Percentiles rank a stretch among this genome's conserved stretches.
Evolutionary conservation across 2,329 filamentous ascomycete species (phyloP).

Genomic region (Diaporthe ilicicola): DNA sequence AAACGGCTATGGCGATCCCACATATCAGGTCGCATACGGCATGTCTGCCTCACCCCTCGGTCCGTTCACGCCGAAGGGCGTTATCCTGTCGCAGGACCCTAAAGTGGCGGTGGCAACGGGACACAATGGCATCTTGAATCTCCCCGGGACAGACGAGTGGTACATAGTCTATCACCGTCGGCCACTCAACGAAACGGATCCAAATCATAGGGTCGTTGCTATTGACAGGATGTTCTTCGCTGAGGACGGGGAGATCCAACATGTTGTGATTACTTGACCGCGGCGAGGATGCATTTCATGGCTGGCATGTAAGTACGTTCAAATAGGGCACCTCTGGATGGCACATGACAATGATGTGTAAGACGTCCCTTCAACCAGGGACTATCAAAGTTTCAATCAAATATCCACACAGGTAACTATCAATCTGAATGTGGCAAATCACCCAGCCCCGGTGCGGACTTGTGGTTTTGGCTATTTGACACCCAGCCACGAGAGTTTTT

Average conservation of each 20-base stretch:
- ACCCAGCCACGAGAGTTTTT: too few species aligned
- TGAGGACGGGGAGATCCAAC: conserved; percentile 11
- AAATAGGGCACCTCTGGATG: too few species aligned
- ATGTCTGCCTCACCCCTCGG: conserved; percentile 25
- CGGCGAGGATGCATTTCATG: neutral
- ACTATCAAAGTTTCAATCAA: neutral
- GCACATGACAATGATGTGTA: neutral
- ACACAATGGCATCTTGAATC: conserved; percentile 28
- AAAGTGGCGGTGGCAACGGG: conserved; percentile 24
- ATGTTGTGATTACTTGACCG: conserved; percentile 2
- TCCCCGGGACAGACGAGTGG: conserved; percentile 30
- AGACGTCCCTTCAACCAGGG: neutral
- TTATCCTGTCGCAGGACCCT: conserved; percentile 18
- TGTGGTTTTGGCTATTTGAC: too few species aligned
- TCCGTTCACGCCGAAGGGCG: conserved; percentile 5
- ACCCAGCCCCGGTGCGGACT: too few species aligned
- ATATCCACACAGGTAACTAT: neutral
- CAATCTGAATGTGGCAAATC: too few species aligned
- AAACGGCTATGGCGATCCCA: conserved; percentile 29
- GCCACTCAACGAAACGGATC: conserved; percentile 7
- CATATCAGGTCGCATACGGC: conserved; percentile 28
- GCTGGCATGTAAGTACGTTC: neutral
- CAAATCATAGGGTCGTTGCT: conserved; percentile 13
- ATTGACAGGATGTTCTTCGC: conserved; percentile 24
- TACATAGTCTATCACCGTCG: conserved; percentile 29